These are phyloP conservation scores for Diplodia seriata DNA, from an alignment of 2,329 filamentous ascomycete genomes.

Conservation along the genomic window DNA sequence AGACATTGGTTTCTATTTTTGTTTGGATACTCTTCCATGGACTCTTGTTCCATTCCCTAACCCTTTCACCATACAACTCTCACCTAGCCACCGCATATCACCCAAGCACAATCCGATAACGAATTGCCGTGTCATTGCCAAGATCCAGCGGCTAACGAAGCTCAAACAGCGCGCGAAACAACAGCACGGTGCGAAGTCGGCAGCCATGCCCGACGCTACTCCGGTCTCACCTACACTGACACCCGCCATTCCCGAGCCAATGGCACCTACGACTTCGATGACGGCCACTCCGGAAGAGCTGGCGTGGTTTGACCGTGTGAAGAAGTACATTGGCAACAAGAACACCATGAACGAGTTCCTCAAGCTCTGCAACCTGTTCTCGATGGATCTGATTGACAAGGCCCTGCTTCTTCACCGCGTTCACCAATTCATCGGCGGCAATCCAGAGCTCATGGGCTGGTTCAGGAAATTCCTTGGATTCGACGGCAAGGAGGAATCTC, in stretches of 20 bases:
- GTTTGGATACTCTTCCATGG: neutral
- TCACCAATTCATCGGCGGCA: slow-evolving; percentile 83
- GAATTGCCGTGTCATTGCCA: neutral
- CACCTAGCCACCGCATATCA: neutral
- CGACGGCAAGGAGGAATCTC: slow-evolving; percentile 64
- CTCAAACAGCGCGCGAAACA: slow-evolving; percentile 71
- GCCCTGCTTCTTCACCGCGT: slow-evolving; percentile 83
- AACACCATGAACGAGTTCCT: slow-evolving; percentile 93
- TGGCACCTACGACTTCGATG: slow-evolving; percentile 75
- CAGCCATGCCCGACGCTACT: slow-evolving; percentile 62
- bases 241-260: slow-evolving; percentile 84
- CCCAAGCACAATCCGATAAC: too few species aligned
- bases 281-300: slow-evolving; percentile 85
- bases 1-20: too few species aligned
- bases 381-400: slow-evolving; percentile 88
- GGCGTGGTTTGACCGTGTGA: slow-evolving; percentile 92
- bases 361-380: slow-evolving; percentile 95
- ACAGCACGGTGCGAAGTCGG: slow-evolving; percentile 66
- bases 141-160: neutral
- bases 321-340: slow-evolving; percentile 94
- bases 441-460: slow-evolving; percentile 85
- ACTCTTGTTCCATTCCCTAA: neutral
- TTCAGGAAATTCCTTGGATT: slow-evolving; percentile 86
- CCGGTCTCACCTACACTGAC: slow-evolving; percentile 85
- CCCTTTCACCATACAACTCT: neutral